Percentiles rank a stretch among this genome's conserved stretches.
These are phyloP conservation scores for Neurospora sp. DNA, from an alignment of 2,329 filamentous ascomycete genomes.

Conservation along the genomic window DNA sequence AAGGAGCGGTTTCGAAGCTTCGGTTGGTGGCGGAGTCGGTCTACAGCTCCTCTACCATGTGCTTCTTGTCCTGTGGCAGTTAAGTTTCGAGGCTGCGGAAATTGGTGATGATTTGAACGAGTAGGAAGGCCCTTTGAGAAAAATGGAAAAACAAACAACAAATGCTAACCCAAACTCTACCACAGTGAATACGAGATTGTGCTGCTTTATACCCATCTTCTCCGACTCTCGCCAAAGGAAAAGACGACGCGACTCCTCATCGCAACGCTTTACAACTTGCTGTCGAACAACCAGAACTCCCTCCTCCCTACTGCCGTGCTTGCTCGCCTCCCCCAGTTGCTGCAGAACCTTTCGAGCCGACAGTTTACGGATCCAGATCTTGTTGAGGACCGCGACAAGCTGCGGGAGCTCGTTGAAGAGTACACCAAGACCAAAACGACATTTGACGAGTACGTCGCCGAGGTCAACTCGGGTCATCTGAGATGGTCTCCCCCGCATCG, in stretches of 20 bases:
- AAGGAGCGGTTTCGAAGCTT: conserved; percentile 51
- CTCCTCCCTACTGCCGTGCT: conserved; percentile 77
- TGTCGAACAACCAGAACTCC: conserved; percentile 58
- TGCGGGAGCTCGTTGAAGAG: conserved; percentile 55
- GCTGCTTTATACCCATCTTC: conserved; percentile 80
- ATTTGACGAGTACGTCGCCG: conserved; percentile 81
- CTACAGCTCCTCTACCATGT: conserved; percentile 92
- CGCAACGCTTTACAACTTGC: conserved; percentile 80
- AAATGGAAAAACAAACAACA: too few relatives aligned
- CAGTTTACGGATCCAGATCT: conserved; percentile 57
- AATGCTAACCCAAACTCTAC: background rate
- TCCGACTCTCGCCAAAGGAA: conserved; percentile 90
- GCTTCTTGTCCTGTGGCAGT: conserved; percentile 86
- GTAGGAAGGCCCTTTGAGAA: conserved; percentile 38
- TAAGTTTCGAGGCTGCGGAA: conserved; percentile 81
- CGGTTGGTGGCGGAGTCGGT: conserved; percentile 71
- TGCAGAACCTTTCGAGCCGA: conserved; percentile 51
- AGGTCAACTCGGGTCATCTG: conserved; percentile 76
- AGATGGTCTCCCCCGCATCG: conserved; percentile 90
- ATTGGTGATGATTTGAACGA: conserved; percentile 71
- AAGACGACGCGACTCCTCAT: conserved; percentile 91
- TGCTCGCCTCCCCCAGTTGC: conserved; percentile 63
- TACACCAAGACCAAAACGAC: conserved; percentile 64
- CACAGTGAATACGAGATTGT: conserved; percentile 83
- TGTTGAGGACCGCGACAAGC: conserved; percentile 48